Percentiles rank a stretch among this genome's conserved stretches.
Conservation (phyloP, 176 grass and related monocot genomes). For the Cocos nucifera region DNA sequence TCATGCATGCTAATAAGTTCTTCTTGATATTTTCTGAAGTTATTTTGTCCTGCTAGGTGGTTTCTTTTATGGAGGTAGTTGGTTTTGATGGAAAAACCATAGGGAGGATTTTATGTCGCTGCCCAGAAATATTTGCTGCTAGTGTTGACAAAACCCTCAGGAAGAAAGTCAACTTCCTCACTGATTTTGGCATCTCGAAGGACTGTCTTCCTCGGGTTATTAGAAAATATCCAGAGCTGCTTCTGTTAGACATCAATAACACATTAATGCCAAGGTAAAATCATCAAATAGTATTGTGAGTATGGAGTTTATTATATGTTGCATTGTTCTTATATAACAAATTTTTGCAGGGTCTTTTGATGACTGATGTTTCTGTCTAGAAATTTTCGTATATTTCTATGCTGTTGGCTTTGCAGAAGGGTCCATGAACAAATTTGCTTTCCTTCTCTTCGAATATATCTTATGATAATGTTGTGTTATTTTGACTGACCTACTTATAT, state of each 20-base stretch:
- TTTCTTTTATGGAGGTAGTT: slow-evolving; percentile 56
- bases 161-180: slow-evolving; percentile 66
- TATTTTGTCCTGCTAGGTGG: slow-evolving; percentile 28
- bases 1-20: too few relatives aligned
- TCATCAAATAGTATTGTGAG: background rate
- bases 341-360: too few relatives aligned
- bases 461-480: too few relatives aligned
- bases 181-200: slow-evolving; percentile 66
- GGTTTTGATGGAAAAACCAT: slow-evolving; percentile 43
- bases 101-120: slow-evolving; percentile 51
- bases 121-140: slow-evolving; percentile 73
- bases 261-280: slow-evolving; percentile 74
- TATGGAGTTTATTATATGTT: background rate
- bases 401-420: background rate
- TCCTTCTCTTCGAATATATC: too few relatives aligned
- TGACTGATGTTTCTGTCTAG: too few relatives aligned
- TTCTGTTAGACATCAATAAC: slow-evolving; percentile 60
- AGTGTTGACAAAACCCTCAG: slow-evolving; percentile 62
- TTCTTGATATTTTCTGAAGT: slow-evolving; percentile 3
- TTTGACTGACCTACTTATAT: too few relatives aligned
- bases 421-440: background rate
- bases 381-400: too few relatives aligned
- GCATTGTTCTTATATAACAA: too few relatives aligned
- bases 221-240: slow-evolving; percentile 79
- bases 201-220: slow-evolving; percentile 53